A percentile compares a stretch with the other conserved stretches of the same genome.
Conservation (phyloP, 805 yeast species). For the Pichia manshurica region DNA sequence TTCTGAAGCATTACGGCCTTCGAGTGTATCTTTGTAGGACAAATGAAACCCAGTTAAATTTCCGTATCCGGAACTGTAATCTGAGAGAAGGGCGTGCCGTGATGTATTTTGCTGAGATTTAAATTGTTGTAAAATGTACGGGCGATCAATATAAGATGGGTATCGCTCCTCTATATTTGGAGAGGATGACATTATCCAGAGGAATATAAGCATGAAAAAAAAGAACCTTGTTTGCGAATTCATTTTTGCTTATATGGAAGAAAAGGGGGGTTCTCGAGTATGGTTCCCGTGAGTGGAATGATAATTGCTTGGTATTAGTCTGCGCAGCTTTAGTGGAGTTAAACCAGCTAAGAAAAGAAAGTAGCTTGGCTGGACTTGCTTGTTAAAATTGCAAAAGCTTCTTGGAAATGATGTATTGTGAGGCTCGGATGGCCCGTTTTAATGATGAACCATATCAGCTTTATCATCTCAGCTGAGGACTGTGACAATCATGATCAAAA, state of each 20-base stretch:
- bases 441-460: too few relatives aligned
- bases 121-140: constrained; percentile 31
- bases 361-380: too few relatives aligned
- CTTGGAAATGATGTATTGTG: too few relatives aligned
- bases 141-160: constrained; percentile 21
- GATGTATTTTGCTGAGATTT: constrained; percentile 31
- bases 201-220: constrained; percentile 33
- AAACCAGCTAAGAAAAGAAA: too few relatives aligned
- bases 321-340: too few relatives aligned
- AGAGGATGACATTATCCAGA: constrained; percentile 39
- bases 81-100: constrained; percentile 32
- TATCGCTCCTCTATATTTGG: constrained; percentile 29
- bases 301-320: too few relatives aligned
- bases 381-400: too few relatives aligned
- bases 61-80: constrained; percentile 52
- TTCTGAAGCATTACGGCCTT: constrained; percentile 40
- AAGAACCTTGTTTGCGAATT: constrained; percentile 25
- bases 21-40: constrained; percentile 53
- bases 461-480: too few relatives aligned
- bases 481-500: too few relatives aligned
- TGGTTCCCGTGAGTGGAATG: too few relatives aligned
- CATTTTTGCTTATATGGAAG: constrained; percentile 14
- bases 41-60: constrained; percentile 68
- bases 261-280: too few relatives aligned
- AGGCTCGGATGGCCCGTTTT: too few relatives aligned